These are phyloP conservation scores for Suillus decipiens DNA, from an alignment of 768 basidiomycete genomes.

Conservation along the genomic window DNA sequence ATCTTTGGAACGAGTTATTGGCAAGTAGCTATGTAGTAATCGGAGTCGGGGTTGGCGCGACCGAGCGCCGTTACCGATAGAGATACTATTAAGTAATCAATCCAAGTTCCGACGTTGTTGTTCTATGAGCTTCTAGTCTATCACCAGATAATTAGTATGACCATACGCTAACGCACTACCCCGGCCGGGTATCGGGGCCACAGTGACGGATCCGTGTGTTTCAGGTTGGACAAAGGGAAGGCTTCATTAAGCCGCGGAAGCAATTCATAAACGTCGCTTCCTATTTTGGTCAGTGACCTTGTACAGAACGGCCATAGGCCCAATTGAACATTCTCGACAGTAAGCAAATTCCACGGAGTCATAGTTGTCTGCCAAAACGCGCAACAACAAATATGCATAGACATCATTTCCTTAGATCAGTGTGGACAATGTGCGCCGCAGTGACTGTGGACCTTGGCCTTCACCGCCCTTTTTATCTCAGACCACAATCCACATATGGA, in stretches of 20 bases:
- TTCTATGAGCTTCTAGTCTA: no score
- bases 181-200: background rate
- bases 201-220: background rate
- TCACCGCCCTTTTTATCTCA: background rate
- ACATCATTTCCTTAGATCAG: background rate
- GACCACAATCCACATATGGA: background rate
- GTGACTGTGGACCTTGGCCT: background rate
- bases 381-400: background rate
- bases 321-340: slow-evolving; percentile 10
- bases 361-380: background rate
- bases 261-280: background rate
- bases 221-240: slow-evolving; percentile 7
- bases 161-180: no score
- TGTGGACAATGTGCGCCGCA: background rate
- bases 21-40: no score
- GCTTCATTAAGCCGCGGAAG: no score
- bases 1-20: no score
- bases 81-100: no score
- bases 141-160: no score
- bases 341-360: background rate
- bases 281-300: slow-evolving; percentile 3
- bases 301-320: no score
- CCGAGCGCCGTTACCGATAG: no score
- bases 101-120: no score
- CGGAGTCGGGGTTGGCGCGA: no score